Evolutionary conservation across 2,329 filamentous ascomycete genomes (phyloP), one percentile per base, ranked within the genome.

Genomic region (Aureobasidium sp.): DNA sequence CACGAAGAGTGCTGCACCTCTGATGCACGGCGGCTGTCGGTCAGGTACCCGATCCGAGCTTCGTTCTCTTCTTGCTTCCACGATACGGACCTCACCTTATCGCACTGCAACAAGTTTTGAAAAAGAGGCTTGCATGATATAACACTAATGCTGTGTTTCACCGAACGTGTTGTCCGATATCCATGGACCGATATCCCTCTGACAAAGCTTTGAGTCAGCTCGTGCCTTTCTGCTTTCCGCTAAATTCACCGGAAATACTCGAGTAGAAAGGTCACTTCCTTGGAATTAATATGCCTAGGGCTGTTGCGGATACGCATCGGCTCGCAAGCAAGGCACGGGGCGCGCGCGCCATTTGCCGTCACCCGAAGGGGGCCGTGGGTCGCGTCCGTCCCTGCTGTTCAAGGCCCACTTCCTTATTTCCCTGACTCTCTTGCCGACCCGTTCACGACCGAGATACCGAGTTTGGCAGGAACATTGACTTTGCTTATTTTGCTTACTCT

Each of bases 1-100:
- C 52, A 55, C 52, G 27, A 29, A 32, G 32, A 55, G 34, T 8
- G 20, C 23, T 56, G 52, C 52, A 56, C 10, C 9, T 29, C 27
- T 56, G 39, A 56, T 56, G 52, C 52, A 56, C n/a, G 39, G 52
- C 52, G 52, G 52, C 52, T 56, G 39, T 56, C 51, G 51, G 36
- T 55, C 39, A 44, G 27, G 52, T 26, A 44, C 52, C 52, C 39
- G 39, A 32, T n/a, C 36, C 36, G 36, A 42, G 23, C 37, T 3
- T 15, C 36, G 6, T 29, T 34, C 51, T 29, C 20, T 41, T 39
- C 52, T 42, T 56, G 39, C 39, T 44, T 56, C 17, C 26, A 44
- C 15, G 39, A 34, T 44, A 32, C 27, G 23, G 27, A 56, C 10
- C 23, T 56, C 10, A 56, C 52, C 52, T 44, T 23, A 56, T 56